Percentiles rank a stretch among this genome's conserved stretches.
These are phyloP conservation scores for Croton setiger DNA, from an alignment of 441 rosid genomes.

Conservation along the genomic window DNA sequence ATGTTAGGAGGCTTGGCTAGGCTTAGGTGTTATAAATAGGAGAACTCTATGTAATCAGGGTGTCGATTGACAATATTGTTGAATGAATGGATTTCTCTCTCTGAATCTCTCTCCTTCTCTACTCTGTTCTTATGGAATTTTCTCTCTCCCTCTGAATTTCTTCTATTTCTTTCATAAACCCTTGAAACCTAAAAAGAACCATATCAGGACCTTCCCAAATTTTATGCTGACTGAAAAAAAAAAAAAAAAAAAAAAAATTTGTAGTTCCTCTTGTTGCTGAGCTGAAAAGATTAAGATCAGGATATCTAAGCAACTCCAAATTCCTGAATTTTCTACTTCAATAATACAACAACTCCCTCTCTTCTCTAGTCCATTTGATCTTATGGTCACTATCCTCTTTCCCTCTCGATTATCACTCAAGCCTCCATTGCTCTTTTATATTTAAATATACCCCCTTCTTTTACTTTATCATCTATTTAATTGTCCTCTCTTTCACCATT, in stretches of 20 bases:
- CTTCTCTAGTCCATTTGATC: neutral
- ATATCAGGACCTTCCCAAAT: neutral
- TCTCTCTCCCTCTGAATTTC: too few species aligned
- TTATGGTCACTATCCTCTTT: neutral
- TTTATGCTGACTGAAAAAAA: neutral
- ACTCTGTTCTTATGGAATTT: too few species aligned
- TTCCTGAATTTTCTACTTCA: neutral
- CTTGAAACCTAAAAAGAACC: too few species aligned
- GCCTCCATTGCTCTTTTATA: neutral
- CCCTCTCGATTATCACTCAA: neutral
- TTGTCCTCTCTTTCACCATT: neutral
- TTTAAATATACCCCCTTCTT: neutral
- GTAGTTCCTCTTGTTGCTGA: neutral
- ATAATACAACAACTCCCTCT: neutral
- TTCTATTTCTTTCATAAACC: too few species aligned
- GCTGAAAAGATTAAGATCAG: neutral
- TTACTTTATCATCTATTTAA: neutral
- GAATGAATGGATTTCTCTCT: too few species aligned
- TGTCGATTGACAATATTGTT: too few species aligned
- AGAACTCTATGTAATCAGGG: too few species aligned
- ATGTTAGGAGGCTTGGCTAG: too few species aligned
- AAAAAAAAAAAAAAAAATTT: too few species aligned
- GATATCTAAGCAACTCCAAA: neutral
- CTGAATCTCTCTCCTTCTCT: too few species aligned
- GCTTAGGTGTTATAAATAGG: too few species aligned